Base-by-base conservation (phyloP, 306 rosid species). In the Corylus americana region DNA sequence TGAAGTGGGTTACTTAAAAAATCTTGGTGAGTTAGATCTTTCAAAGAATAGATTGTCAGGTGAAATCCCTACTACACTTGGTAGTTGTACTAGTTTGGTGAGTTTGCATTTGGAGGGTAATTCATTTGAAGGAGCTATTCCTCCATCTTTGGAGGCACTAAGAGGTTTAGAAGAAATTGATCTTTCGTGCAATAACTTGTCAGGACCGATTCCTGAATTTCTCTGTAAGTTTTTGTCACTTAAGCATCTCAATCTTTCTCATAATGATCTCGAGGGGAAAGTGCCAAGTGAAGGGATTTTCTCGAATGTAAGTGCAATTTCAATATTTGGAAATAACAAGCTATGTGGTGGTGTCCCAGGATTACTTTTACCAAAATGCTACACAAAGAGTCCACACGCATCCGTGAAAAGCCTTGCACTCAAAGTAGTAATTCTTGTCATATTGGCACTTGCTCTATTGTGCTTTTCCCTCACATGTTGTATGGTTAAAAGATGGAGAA, bases 331-430 rank as follows among this genome's bases (percentile, higher is more conserved):
- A 73, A 84, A 82, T 57, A 25, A 78, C 42, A 77, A 31, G 61
- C 81, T 87, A 6, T 87, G 86, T 8, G 90, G 87, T 42, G 86
- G 88, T 22, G 45, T 71, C 66, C 73, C 14, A 70, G 78, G 76
- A 22, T 76, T 87, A 55, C 75, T 63, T 63, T 79, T 82, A 63
- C 83, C 80, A 45, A 66, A 58, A 51, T 84, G 88, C 79, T 17
- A 69, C 29, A 49, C 14, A 10, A 11, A 58, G 5, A 16, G 47
- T 71, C 39, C 76, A 5, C 67, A 11, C n/a, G 64, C 70, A 4
- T 78, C 63, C 16, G 31, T 7, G 39, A 81, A 76, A 69, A 22
- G 82, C 66, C 79, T 57, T 64, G 37, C 80, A n/a, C 35, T 55
- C 14, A 88, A 70, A 11, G 25, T 70, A 11, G 49, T n/a, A 42